Percentiles rank a stretch among this genome's conserved stretches.
These are phyloP conservation scores for Glycine latifolia DNA, from an alignment of 306 rosid genomes.

Conservation along the genomic window DNA sequence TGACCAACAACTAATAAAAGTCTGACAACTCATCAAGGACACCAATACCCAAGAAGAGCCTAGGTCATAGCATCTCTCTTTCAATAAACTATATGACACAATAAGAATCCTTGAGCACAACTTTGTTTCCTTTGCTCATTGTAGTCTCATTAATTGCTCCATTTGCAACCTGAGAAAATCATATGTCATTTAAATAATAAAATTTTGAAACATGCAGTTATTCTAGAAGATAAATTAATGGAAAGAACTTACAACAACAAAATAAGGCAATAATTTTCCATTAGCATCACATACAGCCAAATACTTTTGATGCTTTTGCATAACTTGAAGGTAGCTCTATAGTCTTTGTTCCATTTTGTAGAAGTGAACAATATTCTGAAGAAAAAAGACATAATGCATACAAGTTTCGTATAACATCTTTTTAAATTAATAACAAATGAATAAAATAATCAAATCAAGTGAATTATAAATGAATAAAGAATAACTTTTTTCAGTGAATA, in stretches of 20 bases:
- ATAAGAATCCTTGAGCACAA: slow-evolving; percentile 75
- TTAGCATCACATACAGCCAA: slow-evolving; percentile 69
- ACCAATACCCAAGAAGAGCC: slow-evolving; percentile 18
- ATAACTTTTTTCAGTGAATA: no score
- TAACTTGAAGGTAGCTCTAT: slow-evolving; percentile 65
- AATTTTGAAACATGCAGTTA: slow-evolving; percentile 25
- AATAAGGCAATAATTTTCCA: slow-evolving; percentile 82
- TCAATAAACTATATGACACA: slow-evolving; percentile 23
- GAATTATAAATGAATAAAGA: no score
- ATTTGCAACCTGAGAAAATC: slow-evolving; percentile 75
- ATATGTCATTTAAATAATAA: slow-evolving; percentile 35
- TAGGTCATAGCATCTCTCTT: neutral
- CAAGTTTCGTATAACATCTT: no score
- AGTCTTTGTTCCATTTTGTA: no score
- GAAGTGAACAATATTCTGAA: no score
- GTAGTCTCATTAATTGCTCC: slow-evolving; percentile 75
- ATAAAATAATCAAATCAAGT: no score
- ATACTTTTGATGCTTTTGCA: slow-evolving; percentile 98
- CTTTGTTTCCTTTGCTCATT: slow-evolving; percentile 93
- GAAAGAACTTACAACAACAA: slow-evolving; percentile 78
- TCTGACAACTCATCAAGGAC: slow-evolving; percentile 22
- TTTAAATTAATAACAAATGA: no score
- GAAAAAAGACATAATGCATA: no score
- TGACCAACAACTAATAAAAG: slow-evolving; percentile 28
- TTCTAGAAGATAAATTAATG: slow-evolving; percentile 33